phyloP scores from a whole-genome alignment of 2,329 filamentous ascomycete species.

The Aureobasidium musti region DNA sequence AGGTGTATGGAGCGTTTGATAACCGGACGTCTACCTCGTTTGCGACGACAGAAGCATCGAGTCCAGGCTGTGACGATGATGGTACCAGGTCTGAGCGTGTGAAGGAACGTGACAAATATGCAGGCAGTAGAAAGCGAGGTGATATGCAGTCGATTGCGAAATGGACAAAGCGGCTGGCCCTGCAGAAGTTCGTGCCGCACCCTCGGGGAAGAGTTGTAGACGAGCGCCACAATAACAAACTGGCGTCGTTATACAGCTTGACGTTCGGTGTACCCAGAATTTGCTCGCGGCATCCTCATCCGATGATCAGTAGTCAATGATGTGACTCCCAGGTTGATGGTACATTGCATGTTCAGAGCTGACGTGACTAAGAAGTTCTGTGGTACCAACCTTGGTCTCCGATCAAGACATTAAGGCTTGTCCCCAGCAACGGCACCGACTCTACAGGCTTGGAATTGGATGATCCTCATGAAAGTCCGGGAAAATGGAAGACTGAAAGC shows the following conservation, averaged over 20 bases:
- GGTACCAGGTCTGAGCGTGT: too few species aligned
- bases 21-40: not conserved
- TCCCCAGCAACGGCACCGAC: not conserved
- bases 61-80: not conserved
- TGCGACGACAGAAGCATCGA: not conserved
- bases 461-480: not conserved
- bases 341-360: not conserved
- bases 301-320: not conserved
- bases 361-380: not conserved
- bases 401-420: too few species aligned
- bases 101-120: not conserved
- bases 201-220: not conserved
- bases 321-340: not conserved
- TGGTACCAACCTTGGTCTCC: not conserved
- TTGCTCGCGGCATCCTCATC: not conserved
- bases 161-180: not conserved
- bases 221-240: not conserved
- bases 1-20: slow-evolving; percentile 3
- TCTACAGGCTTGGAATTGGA: not conserved
- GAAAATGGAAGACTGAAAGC: not conserved
- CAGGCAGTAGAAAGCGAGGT: not conserved
- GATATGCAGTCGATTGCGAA: not conserved
- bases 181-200: slow-evolving; percentile 14
- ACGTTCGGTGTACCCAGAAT: not conserved
- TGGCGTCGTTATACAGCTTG: not conserved